phyloP scores from a whole-genome alignment of 331 rosid species.

The Malus hybrid region DNA sequence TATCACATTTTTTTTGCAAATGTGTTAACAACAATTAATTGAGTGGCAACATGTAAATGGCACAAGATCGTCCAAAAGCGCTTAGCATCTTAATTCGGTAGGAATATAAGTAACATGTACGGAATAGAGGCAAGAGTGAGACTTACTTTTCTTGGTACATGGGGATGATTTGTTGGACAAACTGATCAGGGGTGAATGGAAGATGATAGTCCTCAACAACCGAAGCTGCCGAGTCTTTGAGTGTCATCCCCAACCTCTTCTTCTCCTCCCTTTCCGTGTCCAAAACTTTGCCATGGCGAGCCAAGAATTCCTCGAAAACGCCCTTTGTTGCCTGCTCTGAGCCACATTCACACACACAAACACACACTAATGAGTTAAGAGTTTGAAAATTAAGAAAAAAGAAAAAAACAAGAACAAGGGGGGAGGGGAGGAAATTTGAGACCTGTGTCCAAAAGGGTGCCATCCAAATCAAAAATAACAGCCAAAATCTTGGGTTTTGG shows the following conservation, averaged over 20 bases:
- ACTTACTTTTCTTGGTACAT: slow-evolving; percentile 1
- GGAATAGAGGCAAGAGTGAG: too few species aligned
- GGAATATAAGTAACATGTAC: too few species aligned
- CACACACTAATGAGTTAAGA: not conserved
- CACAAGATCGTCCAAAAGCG: not conserved
- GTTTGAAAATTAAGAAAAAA: not conserved
- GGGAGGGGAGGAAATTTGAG: not conserved
- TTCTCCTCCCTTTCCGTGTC: slow-evolving; percentile 45
- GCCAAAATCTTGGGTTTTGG: slow-evolving; percentile 39
- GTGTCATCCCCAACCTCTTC: slow-evolving; percentile 64
- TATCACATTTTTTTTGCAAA: too few species aligned
- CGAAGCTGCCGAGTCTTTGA: slow-evolving; percentile 44
- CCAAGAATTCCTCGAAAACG: slow-evolving; percentile 52
- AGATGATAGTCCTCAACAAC: slow-evolving; percentile 55
- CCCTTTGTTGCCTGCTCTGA: slow-evolving; percentile 56
- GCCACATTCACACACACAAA: not conserved
- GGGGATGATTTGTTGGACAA: slow-evolving; percentile 54
- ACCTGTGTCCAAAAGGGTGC: slow-evolving; percentile 87
- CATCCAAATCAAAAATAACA: slow-evolving; percentile 73
- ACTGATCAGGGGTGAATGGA: slow-evolving; percentile 63
- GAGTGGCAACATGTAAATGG: not conserved
- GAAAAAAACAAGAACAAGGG: not conserved
- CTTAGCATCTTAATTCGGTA: too few species aligned
- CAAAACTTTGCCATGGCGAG: slow-evolving; percentile 45
- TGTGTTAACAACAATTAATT: not conserved